Evolutionary conservation across 2,329 filamentous ascomycete species (phyloP).

Genomic region (Ramularia endophylla): DNA sequence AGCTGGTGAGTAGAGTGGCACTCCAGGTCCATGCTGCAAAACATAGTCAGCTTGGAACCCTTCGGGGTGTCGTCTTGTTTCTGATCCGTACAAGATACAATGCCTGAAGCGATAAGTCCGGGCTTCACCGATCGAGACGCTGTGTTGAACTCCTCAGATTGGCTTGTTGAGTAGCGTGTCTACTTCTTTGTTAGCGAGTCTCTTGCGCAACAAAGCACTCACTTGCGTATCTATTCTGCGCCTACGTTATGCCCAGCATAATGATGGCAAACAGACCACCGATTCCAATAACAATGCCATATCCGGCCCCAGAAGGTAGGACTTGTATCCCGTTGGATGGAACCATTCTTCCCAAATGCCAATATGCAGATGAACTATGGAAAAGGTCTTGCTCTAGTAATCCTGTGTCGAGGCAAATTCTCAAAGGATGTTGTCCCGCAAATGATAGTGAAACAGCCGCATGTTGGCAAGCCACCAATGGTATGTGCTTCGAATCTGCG

Average conservation of each 20-base stretch:
- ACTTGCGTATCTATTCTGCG: conserved; percentile 50
- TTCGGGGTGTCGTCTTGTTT: no score
- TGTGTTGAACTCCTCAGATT: conserved; percentile 75
- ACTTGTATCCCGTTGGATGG: conserved; percentile 13
- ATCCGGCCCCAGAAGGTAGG: conserved; percentile 16
- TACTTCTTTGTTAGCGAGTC: background rate
- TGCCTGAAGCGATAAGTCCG: conserved; percentile 76
- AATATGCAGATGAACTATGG: background rate
- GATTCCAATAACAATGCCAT: conserved; percentile 65
- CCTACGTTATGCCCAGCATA: conserved; percentile 28
- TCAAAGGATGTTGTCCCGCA: no score
- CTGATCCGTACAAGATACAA: conserved; percentile 51
- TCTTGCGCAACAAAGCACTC: conserved; percentile 57
- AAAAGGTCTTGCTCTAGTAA: no score
- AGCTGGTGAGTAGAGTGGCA: conserved; percentile 31
- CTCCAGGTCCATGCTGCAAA: conserved; percentile 69
- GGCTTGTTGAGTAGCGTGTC: conserved; percentile 23
- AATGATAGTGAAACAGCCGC: no score
- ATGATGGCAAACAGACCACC: conserved; percentile 61
- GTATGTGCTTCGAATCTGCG: no score
- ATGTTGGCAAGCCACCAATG: no score
- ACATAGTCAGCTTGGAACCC: background rate
- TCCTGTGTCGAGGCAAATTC: no score
- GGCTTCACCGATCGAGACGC: conserved; percentile 82
- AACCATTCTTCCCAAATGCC: conserved; percentile 1